phyloP scores from a whole-genome alignment of 2,329 filamentous ascomycete species.

The Cladophialophora bantiana region DNA sequence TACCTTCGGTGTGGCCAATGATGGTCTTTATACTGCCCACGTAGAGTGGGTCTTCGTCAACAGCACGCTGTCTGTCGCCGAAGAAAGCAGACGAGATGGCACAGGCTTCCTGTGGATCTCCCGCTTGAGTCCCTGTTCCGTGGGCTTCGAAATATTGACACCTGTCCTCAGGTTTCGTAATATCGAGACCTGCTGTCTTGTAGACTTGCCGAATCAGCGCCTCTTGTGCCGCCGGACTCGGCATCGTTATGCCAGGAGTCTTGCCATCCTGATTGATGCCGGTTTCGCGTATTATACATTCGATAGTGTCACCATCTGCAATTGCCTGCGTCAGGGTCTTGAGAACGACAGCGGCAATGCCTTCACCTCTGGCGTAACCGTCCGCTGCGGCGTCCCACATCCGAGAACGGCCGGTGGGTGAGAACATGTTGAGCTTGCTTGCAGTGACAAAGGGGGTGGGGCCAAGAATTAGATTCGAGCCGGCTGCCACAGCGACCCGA shows the following conservation, averaged over 20 bases:
- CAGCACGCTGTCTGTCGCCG: constrained; percentile 1
- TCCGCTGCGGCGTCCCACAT: constrained; percentile 48
- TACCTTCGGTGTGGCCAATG: constrained; percentile 46
- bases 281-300: constrained; percentile 52
- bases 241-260: constrained; percentile 54
- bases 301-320: constrained; percentile 51
- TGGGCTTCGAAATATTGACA: constrained; percentile 41
- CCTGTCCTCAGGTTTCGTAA: constrained; percentile 30
- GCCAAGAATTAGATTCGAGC: not conserved
- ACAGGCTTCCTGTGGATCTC: constrained; percentile 41
- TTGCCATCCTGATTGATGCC: constrained; percentile 56
- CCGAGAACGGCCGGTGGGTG: not conserved
- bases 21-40: constrained; percentile 43
- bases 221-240: constrained; percentile 48
- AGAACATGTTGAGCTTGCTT: constrained; percentile 2
- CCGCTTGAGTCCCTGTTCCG: constrained; percentile 50
- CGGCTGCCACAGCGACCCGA: constrained; percentile 35
- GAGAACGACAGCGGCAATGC: constrained; percentile 50
- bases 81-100: constrained; percentile 44
- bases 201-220: constrained; percentile 47
- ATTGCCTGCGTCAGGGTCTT: constrained; percentile 54
- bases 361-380: constrained; percentile 59
- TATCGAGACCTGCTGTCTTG: constrained; percentile 40
- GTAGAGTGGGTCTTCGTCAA: constrained; percentile 37
- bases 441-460: not conserved